Evolutionary conservation across 2,329 filamentous ascomycete species (phyloP), one percentile per base, ranked within the genome.

Genomic region (Colletotrichum melonis): DNA sequence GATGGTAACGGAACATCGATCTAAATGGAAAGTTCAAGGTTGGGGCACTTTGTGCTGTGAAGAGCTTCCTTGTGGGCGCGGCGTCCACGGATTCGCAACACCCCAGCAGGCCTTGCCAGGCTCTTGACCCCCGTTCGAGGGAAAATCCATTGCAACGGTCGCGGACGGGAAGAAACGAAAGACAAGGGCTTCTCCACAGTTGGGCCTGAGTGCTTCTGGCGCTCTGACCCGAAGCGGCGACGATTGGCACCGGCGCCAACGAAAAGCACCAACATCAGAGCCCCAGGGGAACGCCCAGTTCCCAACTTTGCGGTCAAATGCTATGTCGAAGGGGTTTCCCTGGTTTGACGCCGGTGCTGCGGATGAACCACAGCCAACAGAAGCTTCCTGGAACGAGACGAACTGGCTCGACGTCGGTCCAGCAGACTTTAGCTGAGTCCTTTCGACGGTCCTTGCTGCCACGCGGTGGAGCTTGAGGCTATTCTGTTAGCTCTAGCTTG

Each of bases 171-270:
- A 72, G 72, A 72, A 68, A 72, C 72, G 72, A 74, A 60, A 63
- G 69, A 72, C 72, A 72, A 72, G 42, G 69, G 69, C 72, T 74
- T 74, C 77, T 80, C 80, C 80, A 82, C 81, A 82, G 76, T 82
- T 82, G 78, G 80, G 80, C 80, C 75, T 80, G 79, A 78, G 77
- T 82, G 81, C 80, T 81, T 82, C 71, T 75, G 63, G 67, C 65
- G 73, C 73, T 70, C 66, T 68, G 73, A 73, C 74, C 68, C 68
- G 68, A 67, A 73, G 57, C 38, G 55, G 63, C 60, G 59, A 26
- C 67, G 72, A 75, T 75, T 73, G 67, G 62, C 74, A 63, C 66
- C 68, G 28, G 74, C 65, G 65, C 68, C 64, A 70, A 62, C 38
- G 57, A 67, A 70, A 66, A 54, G 59, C 32, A 49, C 60, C 62